A percentile compares a stretch with the other conserved stretches of the same genome.
phyloP scores from a whole-genome alignment of 2,329 filamentous ascomycete species.

The Alternaria arborescens region DNA sequence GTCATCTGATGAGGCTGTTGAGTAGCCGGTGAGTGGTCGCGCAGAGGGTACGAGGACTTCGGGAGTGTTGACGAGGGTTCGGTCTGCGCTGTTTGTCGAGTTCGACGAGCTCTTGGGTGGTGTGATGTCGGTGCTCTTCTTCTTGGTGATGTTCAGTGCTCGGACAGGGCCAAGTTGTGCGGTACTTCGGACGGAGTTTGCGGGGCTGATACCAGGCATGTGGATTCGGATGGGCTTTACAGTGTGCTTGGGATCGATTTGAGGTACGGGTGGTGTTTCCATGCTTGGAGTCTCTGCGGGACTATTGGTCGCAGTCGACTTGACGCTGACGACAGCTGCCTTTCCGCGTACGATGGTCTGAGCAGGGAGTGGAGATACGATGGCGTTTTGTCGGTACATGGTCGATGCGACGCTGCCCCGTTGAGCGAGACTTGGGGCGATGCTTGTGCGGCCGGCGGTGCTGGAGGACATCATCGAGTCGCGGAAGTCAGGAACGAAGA shows the following conservation, averaged over 20 bases:
- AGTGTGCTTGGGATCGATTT: constrained; percentile 67
- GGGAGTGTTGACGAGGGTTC: constrained; percentile 36
- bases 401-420: constrained; percentile 80
- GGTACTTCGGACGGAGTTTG: constrained; percentile 49
- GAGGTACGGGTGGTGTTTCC: constrained; percentile 74
- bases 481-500: constrained; percentile 91
- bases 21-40: constrained; percentile 44
- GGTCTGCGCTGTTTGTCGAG: constrained; percentile 28
- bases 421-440: constrained; percentile 57
- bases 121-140: constrained; percentile 40
- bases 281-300: constrained; percentile 58
- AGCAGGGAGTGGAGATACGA: constrained; percentile 79
- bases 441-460: constrained; percentile 63
- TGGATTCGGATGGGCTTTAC: constrained; percentile 50
- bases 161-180: constrained; percentile 56
- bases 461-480: constrained; percentile 89
- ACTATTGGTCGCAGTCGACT: constrained; percentile 68
- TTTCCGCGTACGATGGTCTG: constrained; percentile 88
- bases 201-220: constrained; percentile 53
- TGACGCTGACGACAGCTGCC: constrained; percentile 92
- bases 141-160: constrained; percentile 56
- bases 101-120: constrained; percentile 39
- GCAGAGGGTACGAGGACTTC: constrained; percentile 35
- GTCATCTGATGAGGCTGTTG: constrained; percentile 43
- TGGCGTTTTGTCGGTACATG: constrained; percentile 89